These are phyloP conservation scores for Nigrospora oryzae DNA, from an alignment of 2,329 filamentous ascomycete species.

Conservation along the genomic window DNA sequence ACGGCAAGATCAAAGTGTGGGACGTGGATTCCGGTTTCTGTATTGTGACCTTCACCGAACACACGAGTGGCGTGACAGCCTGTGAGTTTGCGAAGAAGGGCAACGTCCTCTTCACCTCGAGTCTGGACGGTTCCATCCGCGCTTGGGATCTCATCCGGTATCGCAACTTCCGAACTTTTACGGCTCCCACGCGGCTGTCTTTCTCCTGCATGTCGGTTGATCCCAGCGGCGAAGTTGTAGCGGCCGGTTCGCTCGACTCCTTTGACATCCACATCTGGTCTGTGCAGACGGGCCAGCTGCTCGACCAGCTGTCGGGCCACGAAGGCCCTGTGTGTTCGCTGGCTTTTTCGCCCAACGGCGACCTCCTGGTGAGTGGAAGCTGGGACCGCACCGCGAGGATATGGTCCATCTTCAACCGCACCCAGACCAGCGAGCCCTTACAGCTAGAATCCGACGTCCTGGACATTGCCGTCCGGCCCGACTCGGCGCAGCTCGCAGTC, in stretches of 20 bases:
- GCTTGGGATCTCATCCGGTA: conserved; percentile 96
- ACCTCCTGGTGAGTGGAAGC: conserved; percentile 78
- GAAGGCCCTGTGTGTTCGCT: conserved; percentile 88
- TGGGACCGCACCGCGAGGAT: conserved; percentile 95
- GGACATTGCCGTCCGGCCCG: conserved; percentile 77
- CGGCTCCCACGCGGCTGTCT: conserved; percentile 80
- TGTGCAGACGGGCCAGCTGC: conserved; percentile 90
- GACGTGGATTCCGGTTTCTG: conserved; percentile 95
- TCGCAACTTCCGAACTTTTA: conserved; percentile 95
- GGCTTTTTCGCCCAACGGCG: conserved; percentile 81
- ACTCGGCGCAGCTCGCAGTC: conserved; percentile 83
- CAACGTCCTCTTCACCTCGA: conserved; percentile 92
- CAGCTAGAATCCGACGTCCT: conserved; percentile 89
- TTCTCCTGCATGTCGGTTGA: conserved; percentile 96
- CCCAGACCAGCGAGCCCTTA: conserved; percentile 89
- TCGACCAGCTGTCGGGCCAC: conserved; percentile 85
- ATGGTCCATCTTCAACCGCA: conserved; percentile 91
- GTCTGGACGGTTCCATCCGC: conserved; percentile 85
- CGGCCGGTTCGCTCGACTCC: conserved; percentile 88
- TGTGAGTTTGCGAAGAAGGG: conserved; percentile 94
- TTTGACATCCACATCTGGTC: conserved; percentile 99
- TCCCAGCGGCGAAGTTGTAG: conserved; percentile 91
- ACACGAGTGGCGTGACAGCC: conserved; percentile 86
- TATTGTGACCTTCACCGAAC: conserved; percentile 95
- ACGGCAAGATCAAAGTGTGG: conserved; percentile 98